These are phyloP conservation scores for Hypoxylon sp. DNA, from an alignment of 2,329 filamentous ascomycete species.

Conservation along the genomic window DNA sequence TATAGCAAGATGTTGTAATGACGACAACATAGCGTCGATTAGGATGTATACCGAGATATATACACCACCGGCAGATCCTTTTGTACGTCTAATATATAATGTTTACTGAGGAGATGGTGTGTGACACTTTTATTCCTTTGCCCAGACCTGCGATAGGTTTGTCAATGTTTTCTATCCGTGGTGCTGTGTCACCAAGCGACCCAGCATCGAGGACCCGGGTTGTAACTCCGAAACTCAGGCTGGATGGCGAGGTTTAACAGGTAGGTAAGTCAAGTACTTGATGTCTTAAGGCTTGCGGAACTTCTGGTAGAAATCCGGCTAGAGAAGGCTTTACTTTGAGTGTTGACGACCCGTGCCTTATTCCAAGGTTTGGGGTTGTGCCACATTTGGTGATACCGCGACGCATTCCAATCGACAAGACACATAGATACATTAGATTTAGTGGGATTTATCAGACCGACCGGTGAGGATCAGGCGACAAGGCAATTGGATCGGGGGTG, in stretches of 20 bases:
- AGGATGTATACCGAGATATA: neutral
- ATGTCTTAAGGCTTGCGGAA: conserved; percentile 5
- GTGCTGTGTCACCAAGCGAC: conserved; percentile 32
- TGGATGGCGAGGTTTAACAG: conserved; percentile 22
- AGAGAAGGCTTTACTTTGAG: conserved; percentile 37
- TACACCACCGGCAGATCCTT: conserved; percentile 17
- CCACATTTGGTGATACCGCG: conserved; percentile 20
- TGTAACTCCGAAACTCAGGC: conserved; percentile 33
- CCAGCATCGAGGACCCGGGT: conserved; percentile 41
- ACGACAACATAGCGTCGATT: neutral
- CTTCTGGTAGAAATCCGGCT: conserved; percentile 21
- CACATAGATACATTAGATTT: conserved; percentile 19
- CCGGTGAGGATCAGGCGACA: conserved; percentile 45
- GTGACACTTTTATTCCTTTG: conserved; percentile 5
- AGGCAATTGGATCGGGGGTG: conserved; percentile 30
- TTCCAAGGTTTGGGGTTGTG: conserved; percentile 2
- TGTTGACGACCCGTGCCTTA: conserved; percentile 17
- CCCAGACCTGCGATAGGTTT: conserved; percentile 9
- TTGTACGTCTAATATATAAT: neutral
- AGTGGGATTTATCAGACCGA: conserved; percentile 36
- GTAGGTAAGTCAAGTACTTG: conserved; percentile 12
- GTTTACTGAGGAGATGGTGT: conserved; percentile 5
- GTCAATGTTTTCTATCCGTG: conserved; percentile 15
- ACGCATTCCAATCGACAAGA: conserved; percentile 18
- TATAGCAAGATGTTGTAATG: neutral